Conservation (phyloP, 1,284 basidiomycete species). For the Heterobasidion annosum region DNA sequence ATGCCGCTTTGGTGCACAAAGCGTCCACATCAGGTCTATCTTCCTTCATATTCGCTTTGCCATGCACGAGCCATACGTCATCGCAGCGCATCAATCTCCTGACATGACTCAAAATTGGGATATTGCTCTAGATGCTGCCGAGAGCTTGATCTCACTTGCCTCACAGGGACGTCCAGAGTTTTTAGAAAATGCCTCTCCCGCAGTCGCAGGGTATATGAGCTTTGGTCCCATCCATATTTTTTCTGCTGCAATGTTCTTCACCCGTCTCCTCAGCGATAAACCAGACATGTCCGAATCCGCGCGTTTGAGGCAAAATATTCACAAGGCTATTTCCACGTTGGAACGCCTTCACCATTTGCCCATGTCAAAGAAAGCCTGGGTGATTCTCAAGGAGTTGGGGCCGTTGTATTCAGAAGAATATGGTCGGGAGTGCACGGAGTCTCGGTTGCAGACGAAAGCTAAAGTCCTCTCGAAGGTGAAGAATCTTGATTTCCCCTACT, state of each 20-base stretch:
- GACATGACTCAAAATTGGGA: conserved; percentile 51
- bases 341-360: background rate
- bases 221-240: conserved; percentile 43
- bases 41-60: conserved; percentile 77
- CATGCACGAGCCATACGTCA: conserved; percentile 68
- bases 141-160: conserved; percentile 66
- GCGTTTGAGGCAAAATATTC: background rate
- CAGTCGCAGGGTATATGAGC: conserved; percentile 29
- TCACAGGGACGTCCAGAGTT: conserved; percentile 53
- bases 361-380: no score
- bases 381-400: no score
- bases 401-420: no score
- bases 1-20: conserved; percentile 64
- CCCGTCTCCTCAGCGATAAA: background rate
- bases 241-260: background rate
- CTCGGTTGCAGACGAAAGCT: no score
- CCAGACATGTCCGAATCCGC: background rate
- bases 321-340: background rate
- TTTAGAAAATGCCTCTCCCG: conserved; percentile 34
- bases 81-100: conserved; percentile 19
- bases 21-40: conserved; percentile 65
- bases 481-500: no score
- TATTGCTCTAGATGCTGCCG: conserved; percentile 63
- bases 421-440: no score
- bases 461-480: no score